Conservation (phyloP, 352 stramenopile genomes). For the Phytophthora quininea region DNA sequence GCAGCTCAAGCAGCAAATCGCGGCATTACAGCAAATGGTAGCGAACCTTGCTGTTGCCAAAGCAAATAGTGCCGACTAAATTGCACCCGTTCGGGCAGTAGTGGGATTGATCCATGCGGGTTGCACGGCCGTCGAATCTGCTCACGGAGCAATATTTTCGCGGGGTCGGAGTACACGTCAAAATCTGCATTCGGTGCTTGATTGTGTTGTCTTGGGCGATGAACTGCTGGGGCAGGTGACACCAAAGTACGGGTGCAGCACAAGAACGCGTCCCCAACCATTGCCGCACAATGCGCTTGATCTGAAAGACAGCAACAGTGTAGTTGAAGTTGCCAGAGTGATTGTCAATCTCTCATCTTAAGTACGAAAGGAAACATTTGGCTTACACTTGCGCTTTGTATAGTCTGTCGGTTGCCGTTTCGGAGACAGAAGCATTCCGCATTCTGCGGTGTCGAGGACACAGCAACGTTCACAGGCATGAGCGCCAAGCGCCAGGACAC, state of each 20-base stretch:
- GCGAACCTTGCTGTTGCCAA: conserved; percentile 2
- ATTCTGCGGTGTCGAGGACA: conserved; percentile 1
- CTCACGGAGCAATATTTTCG: conserved; percentile 38
- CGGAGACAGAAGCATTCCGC: conserved; percentile 8
- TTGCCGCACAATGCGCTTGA: too few relatives aligned
- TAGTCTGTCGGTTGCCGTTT: not conserved
- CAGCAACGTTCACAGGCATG: not conserved
- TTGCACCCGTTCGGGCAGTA: not conserved
- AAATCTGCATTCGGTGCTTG: conserved; percentile 35
- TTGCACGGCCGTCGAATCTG: conserved; percentile 27
- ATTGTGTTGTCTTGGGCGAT: not conserved
- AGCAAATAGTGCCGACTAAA: not conserved
- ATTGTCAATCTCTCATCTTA: conserved; percentile 3
- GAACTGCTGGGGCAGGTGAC: conserved; percentile 19
- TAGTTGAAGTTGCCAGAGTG: not conserved
- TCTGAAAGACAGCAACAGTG: not conserved
- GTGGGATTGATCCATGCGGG: not conserved
- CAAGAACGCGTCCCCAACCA: too few relatives aligned
- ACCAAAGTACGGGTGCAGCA: conserved; percentile 34
- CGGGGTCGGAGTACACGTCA: conserved; percentile 37
- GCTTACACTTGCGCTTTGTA: conserved; percentile 14
- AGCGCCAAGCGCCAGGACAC: conserved; percentile 51
- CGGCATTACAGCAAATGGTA: conserved; percentile 30
- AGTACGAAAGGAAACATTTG: conserved; percentile 28
- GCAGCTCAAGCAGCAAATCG: conserved; percentile 30